These are phyloP conservation scores for Penicilliopsis zonata DNA, from an alignment of 495 filamentous ascomycete genomes.

Conservation along the genomic window DNA sequence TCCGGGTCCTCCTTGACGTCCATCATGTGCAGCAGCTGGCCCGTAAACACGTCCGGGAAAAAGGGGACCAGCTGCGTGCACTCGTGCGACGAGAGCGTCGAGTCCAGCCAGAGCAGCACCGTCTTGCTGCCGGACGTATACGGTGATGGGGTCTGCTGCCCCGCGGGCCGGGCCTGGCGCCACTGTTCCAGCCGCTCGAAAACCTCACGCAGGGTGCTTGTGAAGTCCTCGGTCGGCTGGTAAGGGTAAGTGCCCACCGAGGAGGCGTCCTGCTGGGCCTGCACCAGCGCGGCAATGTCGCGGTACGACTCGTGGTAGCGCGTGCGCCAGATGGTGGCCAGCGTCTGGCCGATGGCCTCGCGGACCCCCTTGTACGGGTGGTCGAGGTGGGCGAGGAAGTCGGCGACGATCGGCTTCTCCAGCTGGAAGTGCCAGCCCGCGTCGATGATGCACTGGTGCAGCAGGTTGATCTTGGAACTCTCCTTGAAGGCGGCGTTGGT, in stretches of 20 bases:
- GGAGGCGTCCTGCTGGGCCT: conserved; percentile 63
- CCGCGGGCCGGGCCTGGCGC: conserved; percentile 72
- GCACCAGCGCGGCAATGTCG: conserved; percentile 60
- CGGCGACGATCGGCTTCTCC: conserved; percentile 78
- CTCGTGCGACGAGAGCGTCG: conserved; percentile 78
- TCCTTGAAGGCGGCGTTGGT: conserved; percentile 99
- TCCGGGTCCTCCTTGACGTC: conserved; percentile 98
- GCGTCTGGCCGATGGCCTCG: conserved; percentile 83
- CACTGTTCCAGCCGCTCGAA: conserved; percentile 78
- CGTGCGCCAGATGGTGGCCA: conserved; percentile 78
- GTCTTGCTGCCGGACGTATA: conserved; percentile 97
- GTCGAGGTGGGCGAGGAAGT: conserved; percentile 85
- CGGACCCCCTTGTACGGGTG: conserved; percentile 96
- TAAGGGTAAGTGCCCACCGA: conserved; percentile 84
- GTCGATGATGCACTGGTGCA: conserved; percentile 80
- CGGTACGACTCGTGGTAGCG: conserved; percentile 87
- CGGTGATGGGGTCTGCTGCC: conserved; percentile 83
- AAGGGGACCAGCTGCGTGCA: conserved; percentile 85
- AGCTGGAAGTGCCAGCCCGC: conserved; percentile 93
- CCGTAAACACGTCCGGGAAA: conserved; percentile 82
- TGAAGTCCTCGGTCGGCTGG: conserved; percentile 60
- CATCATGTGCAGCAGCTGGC: conserved; percentile 97
- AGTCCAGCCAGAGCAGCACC: conserved; percentile 88
- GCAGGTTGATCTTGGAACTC: conserved; percentile 85
- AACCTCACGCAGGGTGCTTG: conserved; percentile 56